Evolutionary conservation across 768 basidiomycete species (phyloP), one percentile per base, ranked within the genome.

Genomic region (Galerina marginata): DNA sequence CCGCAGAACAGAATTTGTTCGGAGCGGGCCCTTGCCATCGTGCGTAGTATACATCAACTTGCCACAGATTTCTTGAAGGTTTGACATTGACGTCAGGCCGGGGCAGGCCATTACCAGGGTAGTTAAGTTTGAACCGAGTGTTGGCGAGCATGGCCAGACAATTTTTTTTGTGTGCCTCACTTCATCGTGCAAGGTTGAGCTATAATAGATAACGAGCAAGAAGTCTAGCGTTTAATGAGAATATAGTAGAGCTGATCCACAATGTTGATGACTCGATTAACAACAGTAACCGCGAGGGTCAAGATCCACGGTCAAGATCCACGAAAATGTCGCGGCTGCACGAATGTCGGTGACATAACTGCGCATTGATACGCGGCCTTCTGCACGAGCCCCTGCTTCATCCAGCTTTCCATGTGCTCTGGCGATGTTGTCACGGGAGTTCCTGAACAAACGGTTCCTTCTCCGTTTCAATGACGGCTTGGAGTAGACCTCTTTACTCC

Each of bases 161-260:
- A 9, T 72, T 66, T 47, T 73, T 63, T 70, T 82, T 72, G 61
- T 89, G 89, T 11, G 89, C 88, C 67, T 88, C 87, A 9, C 87
- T 85, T 89, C 88, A 91, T 39, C 76, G 77, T 4, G 88, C 86
- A 16, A 91, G 76, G 69, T 86, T 90, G 23, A 89, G 76, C 87
- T 90, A 59, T 16, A 49, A 15, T 23, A 1, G 5, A 16, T 14
- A 54, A 48, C 16, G 29, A 64, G 40, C 33, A 16, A 53, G 38
- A n/a, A 47, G 11, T 29, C 11, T 25, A 40, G 37, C n/a, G 58
- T 46, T 26, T 20, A 42, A 29, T 2, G 6, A 48, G 55, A 37
- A 16, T 16, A 25, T 4, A n/a, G 61, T 71, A 61, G 64, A 86
- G 87, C 76, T 88, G 87, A 69, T 84, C 84, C 2, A 69, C 75